Percentiles rank a stretch among this genome's conserved stretches.
These are phyloP conservation scores for Plantago rigida DNA, from an alignment of 305 asterid genomes.

Conservation along the genomic window DNA sequence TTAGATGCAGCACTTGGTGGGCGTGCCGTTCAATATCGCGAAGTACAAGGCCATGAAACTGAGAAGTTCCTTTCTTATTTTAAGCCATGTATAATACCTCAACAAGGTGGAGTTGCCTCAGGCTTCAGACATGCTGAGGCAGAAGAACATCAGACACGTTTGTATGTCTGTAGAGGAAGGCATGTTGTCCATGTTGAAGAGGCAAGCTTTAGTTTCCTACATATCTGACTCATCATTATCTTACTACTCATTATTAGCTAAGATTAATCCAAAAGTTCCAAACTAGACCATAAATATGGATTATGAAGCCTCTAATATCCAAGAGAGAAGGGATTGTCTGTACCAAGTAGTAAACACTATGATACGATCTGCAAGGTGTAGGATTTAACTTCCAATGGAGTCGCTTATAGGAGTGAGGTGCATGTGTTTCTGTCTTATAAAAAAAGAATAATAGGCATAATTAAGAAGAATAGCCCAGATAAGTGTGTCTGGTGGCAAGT, in stretches of 20 bases:
- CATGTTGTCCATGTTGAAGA: constrained; percentile 90
- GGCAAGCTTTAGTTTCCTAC: constrained; percentile 43
- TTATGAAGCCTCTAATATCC: no score
- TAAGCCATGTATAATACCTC: constrained; percentile 96
- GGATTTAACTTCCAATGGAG: no score
- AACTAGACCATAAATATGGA: no score
- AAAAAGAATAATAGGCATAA: no score
- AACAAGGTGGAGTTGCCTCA: constrained; percentile 84
- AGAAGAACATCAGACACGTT: constrained; percentile 63
- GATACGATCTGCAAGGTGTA: no score
- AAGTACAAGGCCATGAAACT: constrained; percentile 91
- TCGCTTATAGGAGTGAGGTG: no score
- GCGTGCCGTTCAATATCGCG: constrained; percentile 95
- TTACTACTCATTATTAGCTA: background rate
- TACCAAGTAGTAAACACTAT: no score
- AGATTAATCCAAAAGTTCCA: no score
- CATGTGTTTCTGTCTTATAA: no score
- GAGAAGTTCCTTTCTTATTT: constrained; percentile 95
- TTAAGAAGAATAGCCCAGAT: no score
- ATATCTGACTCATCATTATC: constrained; percentile 20
- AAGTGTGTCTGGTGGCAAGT: no score
- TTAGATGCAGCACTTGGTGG: constrained; percentile 90
- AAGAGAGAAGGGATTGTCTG: no score
- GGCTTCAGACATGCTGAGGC: constrained; percentile 82
- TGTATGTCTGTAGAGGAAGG: constrained; percentile 85